Conservation (phyloP, 2,329 filamentous ascomycete species). For the Trichoderma cornu-damae region DNA sequence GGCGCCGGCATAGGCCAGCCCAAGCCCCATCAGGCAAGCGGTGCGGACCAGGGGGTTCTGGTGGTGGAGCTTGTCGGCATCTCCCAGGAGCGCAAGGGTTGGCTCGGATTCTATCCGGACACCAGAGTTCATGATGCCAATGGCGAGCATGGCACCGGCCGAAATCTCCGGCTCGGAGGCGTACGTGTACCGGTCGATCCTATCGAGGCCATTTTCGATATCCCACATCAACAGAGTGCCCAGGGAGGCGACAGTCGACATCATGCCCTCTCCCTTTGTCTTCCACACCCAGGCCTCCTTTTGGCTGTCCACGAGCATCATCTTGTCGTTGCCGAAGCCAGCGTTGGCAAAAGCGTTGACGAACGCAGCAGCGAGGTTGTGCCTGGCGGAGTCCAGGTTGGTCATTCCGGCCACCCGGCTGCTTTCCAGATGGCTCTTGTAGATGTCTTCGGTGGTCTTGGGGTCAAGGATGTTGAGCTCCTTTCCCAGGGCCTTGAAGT, state of each 20-base stretch:
- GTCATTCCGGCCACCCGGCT: constrained; percentile 88
- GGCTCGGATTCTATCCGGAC: constrained; percentile 86
- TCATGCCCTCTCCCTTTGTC: constrained; percentile 96
- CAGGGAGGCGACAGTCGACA: constrained; percentile 90
- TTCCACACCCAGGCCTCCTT: constrained; percentile 98
- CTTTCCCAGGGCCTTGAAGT: constrained; percentile 91
- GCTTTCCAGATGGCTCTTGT: constrained; percentile 97
- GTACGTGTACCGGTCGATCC: constrained; percentile 92
- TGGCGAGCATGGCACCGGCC: constrained; percentile 86
- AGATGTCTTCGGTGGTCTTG: constrained; percentile 96
- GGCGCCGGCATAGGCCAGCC: constrained; percentile 88
- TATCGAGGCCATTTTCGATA: constrained; percentile 83
- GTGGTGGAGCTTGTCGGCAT: constrained; percentile 71
- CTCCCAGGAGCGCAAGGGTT: constrained; percentile 77
- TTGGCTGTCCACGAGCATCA: constrained; percentile 88
- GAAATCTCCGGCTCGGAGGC: constrained; percentile 73
- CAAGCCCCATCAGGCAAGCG: constrained; percentile 91
- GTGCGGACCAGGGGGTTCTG: constrained; percentile 74
- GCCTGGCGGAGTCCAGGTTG: constrained; percentile 88
- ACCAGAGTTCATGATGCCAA: constrained; percentile 92
- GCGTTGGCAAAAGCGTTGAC: constrained; percentile 97
- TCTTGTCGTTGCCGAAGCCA: constrained; percentile 91
- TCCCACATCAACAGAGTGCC: constrained; percentile 93
- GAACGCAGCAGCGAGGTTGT: constrained; percentile 92
- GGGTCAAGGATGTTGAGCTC: constrained; percentile 96